A percentile compares a stretch with the other conserved stretches of the same genome.
phyloP scores from a whole-genome alignment of 371 early-diverging fungal species.

The Mucor sp. region DNA sequence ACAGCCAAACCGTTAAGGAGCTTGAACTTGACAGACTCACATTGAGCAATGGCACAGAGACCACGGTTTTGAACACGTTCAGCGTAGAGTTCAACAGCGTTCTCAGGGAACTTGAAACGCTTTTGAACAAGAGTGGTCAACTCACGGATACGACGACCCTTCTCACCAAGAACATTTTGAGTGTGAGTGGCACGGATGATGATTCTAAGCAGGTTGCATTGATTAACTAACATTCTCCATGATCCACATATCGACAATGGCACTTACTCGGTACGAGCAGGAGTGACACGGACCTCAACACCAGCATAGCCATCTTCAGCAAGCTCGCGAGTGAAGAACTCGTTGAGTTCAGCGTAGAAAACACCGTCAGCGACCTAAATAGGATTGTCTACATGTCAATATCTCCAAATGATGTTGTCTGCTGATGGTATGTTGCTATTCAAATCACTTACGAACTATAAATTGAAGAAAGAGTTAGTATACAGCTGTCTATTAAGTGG shows the following conservation, averaged over 20 bases:
- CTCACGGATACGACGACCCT: slow-evolving; percentile 99
- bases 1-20: slow-evolving; percentile 97
- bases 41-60: slow-evolving; percentile 99
- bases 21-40: slow-evolving; percentile 98
- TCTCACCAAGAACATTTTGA: slow-evolving; percentile 97
- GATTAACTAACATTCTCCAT: neutral
- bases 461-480: slow-evolving; percentile 4
- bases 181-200: slow-evolving; percentile 99
- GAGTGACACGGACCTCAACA: slow-evolving; percentile 98
- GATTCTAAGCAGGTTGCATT: slow-evolving; percentile 51
- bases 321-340: slow-evolving; percentile 96
- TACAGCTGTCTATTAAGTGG: neutral
- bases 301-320: slow-evolving; percentile 94
- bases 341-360: slow-evolving; percentile 99
- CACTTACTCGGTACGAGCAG: slow-evolving; percentile 92
- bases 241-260: neutral
- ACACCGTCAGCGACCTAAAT: slow-evolving; percentile 95
- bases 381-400: neutral
- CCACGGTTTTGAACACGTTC: slow-evolving; percentile 99
- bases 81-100: slow-evolving; percentile 97
- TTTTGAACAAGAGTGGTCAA: slow-evolving; percentile 98
- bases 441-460: slow-evolving; percentile 53
- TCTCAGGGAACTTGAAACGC: slow-evolving; percentile 98
- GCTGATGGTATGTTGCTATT: neutral
- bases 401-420: neutral